Conservation (phyloP, 2,329 filamentous ascomycete genomes). For the Trichoderma sp. region DNA sequence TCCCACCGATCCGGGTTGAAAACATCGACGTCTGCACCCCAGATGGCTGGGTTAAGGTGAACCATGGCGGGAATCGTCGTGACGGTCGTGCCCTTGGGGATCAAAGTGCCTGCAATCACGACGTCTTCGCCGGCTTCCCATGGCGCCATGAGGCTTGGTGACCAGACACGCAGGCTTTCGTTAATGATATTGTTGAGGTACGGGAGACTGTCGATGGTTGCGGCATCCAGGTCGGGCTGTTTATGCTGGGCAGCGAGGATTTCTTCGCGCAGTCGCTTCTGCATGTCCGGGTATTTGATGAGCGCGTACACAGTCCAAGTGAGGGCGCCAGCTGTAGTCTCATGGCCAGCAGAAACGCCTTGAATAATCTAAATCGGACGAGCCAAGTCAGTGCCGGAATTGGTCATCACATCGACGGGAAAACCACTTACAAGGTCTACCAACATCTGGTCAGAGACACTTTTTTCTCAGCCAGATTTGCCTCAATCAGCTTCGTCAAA, state of each 20-base stretch:
- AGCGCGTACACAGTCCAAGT: slow-evolving; percentile 46
- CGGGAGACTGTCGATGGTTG: slow-evolving; percentile 35
- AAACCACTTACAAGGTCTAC: neutral
- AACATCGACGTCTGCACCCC: slow-evolving; percentile 38
- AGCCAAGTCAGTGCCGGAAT: neutral
- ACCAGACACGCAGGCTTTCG: slow-evolving; percentile 46
- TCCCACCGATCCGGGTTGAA: slow-evolving; percentile 45
- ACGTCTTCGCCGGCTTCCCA: slow-evolving; percentile 38
- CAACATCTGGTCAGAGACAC: neutral
- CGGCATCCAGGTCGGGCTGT: slow-evolving; percentile 5
- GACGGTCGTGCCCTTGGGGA: slow-evolving; percentile 43
- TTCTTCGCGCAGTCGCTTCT: slow-evolving; percentile 43
- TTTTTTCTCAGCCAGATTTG: neutral
- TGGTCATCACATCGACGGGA: neutral
- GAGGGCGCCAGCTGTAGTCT: slow-evolving; percentile 46
- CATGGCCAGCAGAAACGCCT: slow-evolving; percentile 39
- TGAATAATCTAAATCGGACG: neutral
- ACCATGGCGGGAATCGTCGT: slow-evolving; percentile 40
- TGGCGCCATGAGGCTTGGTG: slow-evolving; percentile 37
- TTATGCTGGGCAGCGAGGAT: slow-evolving; percentile 27
- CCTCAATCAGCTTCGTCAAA: slow-evolving; percentile 12
- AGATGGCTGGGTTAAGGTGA: slow-evolving; percentile 39
- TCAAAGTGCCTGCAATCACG: slow-evolving; percentile 36
- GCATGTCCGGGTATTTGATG: slow-evolving; percentile 41
- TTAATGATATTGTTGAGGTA: slow-evolving; percentile 45